Conservation (phyloP, 2,329 filamentous ascomycete species). For the Leptographium flavum region DNA sequence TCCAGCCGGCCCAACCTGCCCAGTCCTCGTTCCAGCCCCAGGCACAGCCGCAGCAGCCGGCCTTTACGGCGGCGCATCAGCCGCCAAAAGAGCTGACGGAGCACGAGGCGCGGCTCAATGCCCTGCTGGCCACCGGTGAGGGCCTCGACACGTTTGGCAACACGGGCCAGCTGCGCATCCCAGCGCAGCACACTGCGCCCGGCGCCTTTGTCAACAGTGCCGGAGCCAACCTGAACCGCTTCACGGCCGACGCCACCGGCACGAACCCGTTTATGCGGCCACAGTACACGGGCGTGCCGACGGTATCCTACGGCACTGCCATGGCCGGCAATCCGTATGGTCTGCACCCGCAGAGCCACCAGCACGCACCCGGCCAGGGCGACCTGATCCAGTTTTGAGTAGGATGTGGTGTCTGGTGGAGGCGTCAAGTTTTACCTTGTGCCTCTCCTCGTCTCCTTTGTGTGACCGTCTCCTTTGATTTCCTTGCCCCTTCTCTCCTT, state of each 20-base stretch:
- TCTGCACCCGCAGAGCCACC: constrained; percentile 35
- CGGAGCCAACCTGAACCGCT: constrained; percentile 58
- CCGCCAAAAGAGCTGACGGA: constrained; percentile 43
- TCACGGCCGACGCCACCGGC: constrained; percentile 58
- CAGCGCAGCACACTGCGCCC: constrained; percentile 88
- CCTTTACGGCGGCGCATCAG: constrained; percentile 17
- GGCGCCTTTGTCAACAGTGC: constrained; percentile 95
- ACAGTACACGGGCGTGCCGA: constrained; percentile 68
- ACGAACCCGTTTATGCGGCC: constrained; percentile 71
- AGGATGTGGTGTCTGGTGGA: too few species aligned
- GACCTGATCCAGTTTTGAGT: constrained; percentile 50
- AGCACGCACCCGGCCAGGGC: constrained; percentile 25
- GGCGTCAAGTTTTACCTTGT: neutral
- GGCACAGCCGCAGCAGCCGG: constrained; percentile 31
- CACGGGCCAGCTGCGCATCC: constrained; percentile 88
- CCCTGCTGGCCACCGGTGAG: constrained; percentile 72
- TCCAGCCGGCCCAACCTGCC: constrained; percentile 27
- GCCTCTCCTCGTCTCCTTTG: neutral
- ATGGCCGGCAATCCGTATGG: constrained; percentile 42
- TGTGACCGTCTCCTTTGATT: neutral
- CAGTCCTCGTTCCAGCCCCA: constrained; percentile 28
- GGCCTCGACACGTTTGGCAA: constrained; percentile 97
- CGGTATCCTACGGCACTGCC: constrained; percentile 41
- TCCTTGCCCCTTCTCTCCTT: neutral
- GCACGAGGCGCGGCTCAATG: constrained; percentile 67